Base-by-base conservation (phyloP, 1,139 yeast species). In the Sugiyamaella sp. region DNA sequence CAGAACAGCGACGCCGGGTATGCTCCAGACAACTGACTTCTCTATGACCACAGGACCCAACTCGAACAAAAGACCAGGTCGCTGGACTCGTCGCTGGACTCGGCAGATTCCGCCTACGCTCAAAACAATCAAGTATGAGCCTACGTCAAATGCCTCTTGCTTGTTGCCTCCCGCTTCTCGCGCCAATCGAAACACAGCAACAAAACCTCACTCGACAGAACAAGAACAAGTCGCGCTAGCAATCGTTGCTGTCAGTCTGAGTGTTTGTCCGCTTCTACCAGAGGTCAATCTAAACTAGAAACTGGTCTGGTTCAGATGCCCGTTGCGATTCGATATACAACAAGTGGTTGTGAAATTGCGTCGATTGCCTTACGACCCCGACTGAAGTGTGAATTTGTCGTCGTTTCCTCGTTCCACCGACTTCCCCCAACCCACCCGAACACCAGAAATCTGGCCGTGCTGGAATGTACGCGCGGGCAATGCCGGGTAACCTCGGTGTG, bases 121-220 rank as follows among this genome's bases (percentile, higher is more conserved):
- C 49, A 46, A 46, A 32, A 46, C 49, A 46, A 46, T 37, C 35
- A 46, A 46, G 49, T 46, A 46, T 46, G 49, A 38, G 49, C 24
- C 25, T 10, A n/a, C 5, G 5, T 25, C 16, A 33, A 22, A 41
- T 25, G 16, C 35, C 25, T 43, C 38, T 19, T 27, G 38, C 10
- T 17, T 27, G 19, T 19, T 20, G 16, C 32, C 33, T 22, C 33
- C 14, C 35, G 35, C 35, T 14, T 29, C 35, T 37, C 19, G 10
- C 27, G 8, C 38, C 22, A 43, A 42, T 16, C 21, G 20, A 19
- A 17, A 4, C 35, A 37, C 49, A 35, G 32, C 33, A 33, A 29
- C 29, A 37, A 21, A 33, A 35, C 49, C 21, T 16, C 48, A 44
- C 33, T 46, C 22, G 25, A 35, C 41, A 21, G n/a, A 22, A 17